Conservation (phyloP, 1,139 yeast genomes). For the Diutina mesorugosa region DNA sequence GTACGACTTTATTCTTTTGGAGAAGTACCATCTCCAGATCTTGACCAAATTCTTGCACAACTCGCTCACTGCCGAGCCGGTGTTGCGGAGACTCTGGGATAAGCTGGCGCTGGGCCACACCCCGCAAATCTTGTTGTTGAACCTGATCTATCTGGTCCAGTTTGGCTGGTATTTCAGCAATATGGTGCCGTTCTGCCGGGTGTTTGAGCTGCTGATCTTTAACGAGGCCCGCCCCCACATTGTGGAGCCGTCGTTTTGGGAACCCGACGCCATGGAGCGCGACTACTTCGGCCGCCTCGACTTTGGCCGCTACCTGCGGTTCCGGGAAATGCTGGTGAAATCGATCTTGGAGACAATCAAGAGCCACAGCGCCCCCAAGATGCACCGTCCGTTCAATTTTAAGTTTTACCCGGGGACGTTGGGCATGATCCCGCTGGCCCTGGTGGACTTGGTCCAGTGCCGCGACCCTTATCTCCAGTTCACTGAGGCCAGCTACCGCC, state of each 20-base stretch:
- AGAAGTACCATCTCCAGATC: constrained; percentile 28
- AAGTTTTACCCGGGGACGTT: neutral
- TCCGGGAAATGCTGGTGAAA: neutral
- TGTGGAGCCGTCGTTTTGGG: neutral
- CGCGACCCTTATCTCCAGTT: neutral
- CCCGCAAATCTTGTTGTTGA: neutral
- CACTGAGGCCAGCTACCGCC: neutral
- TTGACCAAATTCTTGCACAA: constrained; percentile 22
- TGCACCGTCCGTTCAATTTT: neutral
- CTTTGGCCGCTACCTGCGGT: neutral
- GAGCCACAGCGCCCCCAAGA: neutral
- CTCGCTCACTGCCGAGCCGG: constrained; percentile 15
- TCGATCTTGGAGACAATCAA: neutral
- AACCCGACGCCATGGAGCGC: neutral
- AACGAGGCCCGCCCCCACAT: neutral
- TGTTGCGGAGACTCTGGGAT: neutral
- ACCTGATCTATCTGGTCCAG: neutral
- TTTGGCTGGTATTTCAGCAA: neutral
- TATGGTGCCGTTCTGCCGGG: constrained; percentile 1
- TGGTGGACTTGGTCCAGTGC: constrained; percentile 1
- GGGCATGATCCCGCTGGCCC: neutral
- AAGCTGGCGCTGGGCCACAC: neutral
- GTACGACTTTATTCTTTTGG: constrained; percentile 28
- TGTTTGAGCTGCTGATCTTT: neutral
- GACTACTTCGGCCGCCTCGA: neutral